Conservation (phyloP, 371 early-diverging fungal species). For the Apophysomyces ossiformis region DNA sequence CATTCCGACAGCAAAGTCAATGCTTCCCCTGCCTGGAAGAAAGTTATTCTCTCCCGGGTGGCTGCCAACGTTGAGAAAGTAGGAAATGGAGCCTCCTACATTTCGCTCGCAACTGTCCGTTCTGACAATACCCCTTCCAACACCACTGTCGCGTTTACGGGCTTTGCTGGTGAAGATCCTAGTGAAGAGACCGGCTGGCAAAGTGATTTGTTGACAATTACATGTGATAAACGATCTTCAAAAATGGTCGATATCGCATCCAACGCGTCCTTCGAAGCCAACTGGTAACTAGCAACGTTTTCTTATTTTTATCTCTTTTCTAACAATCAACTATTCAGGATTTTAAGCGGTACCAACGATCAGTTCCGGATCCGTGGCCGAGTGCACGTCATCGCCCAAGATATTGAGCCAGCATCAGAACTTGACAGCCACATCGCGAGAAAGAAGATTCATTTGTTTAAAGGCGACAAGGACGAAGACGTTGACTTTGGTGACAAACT, state of each 20-base stretch:
- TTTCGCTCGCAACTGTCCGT: slow-evolving; percentile 25
- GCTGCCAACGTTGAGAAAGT: slow-evolving; percentile 1
- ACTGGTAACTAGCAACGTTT: slow-evolving; percentile 17
- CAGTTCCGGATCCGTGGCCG: slow-evolving; percentile 24
- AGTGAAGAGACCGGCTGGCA: slow-evolving; percentile 19
- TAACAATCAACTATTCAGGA: not conserved
- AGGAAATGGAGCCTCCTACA: slow-evolving; percentile 12
- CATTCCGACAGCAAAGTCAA: slow-evolving; percentile 1
- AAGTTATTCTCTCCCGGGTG: slow-evolving; percentile 9
- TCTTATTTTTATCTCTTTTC: not conserved
- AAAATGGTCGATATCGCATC: slow-evolving; percentile 10
- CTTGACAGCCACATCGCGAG: slow-evolving; percentile 21
- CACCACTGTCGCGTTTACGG: slow-evolving; percentile 27
- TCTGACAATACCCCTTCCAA: slow-evolving; percentile 25
- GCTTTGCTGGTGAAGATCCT: slow-evolving; percentile 26
- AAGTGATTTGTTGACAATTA: slow-evolving; percentile 18
- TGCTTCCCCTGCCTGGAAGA: slow-evolving; percentile 21
- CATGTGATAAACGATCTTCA: slow-evolving; percentile 19
- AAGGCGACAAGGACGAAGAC: slow-evolving; percentile 14
- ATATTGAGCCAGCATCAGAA: slow-evolving; percentile 1
- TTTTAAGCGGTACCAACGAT: slow-evolving; percentile 16
- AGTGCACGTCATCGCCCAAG: slow-evolving; percentile 20
- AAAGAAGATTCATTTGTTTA: slow-evolving; percentile 14
- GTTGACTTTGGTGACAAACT: slow-evolving; percentile 12
- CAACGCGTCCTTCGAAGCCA: slow-evolving; percentile 17